phyloP scores from a whole-genome alignment of 441 rosid species.

The Melastoma candidum region DNA sequence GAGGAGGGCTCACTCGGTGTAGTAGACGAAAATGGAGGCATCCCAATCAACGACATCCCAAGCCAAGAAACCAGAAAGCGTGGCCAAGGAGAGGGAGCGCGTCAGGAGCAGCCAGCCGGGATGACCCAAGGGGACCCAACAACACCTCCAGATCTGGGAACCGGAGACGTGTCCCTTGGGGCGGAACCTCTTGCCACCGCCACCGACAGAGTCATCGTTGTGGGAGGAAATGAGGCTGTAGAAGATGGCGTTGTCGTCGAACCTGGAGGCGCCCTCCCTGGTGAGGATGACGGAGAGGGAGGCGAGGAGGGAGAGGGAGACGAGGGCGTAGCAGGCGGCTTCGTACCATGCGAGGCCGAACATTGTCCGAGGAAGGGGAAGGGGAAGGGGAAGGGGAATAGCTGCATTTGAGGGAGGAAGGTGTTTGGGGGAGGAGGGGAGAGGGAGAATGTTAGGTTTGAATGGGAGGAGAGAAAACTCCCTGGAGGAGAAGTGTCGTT shows the following conservation, averaged over 20 bases:
- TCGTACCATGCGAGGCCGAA: conserved; percentile 42
- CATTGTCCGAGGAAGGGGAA: neutral
- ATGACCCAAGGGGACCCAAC: conserved; percentile 58
- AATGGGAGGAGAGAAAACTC: neutral
- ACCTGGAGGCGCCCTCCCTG: conserved; percentile 32
- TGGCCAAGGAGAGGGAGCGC: conserved; percentile 42
- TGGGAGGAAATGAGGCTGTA: conserved; percentile 39
- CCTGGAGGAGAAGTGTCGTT: no score
- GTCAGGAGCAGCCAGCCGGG: conserved; percentile 64
- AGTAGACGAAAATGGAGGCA: conserved; percentile 52
- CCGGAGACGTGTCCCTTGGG: conserved; percentile 38
- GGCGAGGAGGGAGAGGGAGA: conserved; percentile 34
- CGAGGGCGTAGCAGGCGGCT: conserved; percentile 58
- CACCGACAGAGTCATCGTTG: conserved; percentile 22
- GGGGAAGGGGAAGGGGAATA: neutral
- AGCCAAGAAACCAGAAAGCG: conserved; percentile 42
- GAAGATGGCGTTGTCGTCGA: conserved; percentile 27
- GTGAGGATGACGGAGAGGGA: conserved; percentile 57
- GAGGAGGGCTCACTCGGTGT: conserved; percentile 54
- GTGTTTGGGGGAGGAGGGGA: neutral
- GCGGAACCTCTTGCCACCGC: conserved; percentile 10
- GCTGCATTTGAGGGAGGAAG: conserved; percentile 1
- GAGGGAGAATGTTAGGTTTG: conserved; percentile 1
- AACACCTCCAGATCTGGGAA: conserved; percentile 57
- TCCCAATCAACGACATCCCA: conserved; percentile 65